Conservation (phyloP, 208 protist species). For the Kentomonas sorsogonicus region DNA sequence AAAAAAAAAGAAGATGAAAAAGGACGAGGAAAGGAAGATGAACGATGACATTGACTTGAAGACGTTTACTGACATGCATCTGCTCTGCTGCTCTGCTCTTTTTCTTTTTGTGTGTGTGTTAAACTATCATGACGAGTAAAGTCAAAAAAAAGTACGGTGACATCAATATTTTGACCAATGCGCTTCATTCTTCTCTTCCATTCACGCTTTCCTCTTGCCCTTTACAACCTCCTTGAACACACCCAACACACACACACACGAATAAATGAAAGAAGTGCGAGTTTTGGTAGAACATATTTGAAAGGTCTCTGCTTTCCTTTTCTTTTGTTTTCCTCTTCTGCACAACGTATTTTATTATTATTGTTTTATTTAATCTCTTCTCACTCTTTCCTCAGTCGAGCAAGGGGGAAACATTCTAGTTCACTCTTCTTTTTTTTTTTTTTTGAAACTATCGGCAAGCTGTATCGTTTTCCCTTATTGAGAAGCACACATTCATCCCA, state of each 20-base stretch:
- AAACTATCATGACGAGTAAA: not conserved
- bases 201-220: too few relatives aligned
- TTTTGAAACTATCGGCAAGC: conserved; percentile 12
- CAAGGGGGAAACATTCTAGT: not conserved
- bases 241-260: too few relatives aligned
- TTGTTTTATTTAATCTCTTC: conserved; percentile 7
- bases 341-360: conserved; percentile 8
- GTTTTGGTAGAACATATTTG: too few relatives aligned
- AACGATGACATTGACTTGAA: too few relatives aligned
- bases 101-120: not conserved
- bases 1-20: too few relatives aligned
- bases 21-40: too few relatives aligned
- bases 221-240: too few relatives aligned
- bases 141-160: too few relatives aligned
- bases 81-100: not conserved
- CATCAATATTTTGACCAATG: too few relatives aligned
- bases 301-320: too few relatives aligned
- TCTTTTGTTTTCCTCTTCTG: conserved; percentile 8
- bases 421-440: conserved; percentile 13
- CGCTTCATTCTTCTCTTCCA: too few relatives aligned
- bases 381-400: not conserved
- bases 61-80: not conserved
- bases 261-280: too few relatives aligned
- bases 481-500: not conserved
- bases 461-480: not conserved